Evolutionary conservation across 257 asterid species (phyloP).

Genomic region (Apocynum venetum): DNA sequence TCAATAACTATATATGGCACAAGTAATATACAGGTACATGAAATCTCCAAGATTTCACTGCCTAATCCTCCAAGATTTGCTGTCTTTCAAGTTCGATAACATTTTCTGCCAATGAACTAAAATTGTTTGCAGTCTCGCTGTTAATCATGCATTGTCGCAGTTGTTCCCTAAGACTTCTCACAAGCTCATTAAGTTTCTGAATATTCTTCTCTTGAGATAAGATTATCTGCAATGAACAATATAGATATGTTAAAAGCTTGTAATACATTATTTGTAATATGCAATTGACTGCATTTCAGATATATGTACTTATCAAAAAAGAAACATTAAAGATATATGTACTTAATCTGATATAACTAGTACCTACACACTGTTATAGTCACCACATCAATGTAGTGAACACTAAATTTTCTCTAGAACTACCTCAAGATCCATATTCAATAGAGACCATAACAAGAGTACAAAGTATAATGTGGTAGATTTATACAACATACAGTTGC

Average conservation of each 20-base stretch:
- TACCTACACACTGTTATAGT: not conserved
- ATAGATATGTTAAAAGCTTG: not conserved
- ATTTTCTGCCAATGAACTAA: constrained; percentile 42
- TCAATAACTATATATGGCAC: not conserved
- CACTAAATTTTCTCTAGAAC: not conserved
- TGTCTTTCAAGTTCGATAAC: constrained; percentile 52
- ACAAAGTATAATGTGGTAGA: not conserved
- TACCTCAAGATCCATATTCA: not conserved
- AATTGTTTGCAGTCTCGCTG: constrained; percentile 45
- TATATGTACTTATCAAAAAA: too few relatives aligned
- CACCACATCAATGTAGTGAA: not conserved
- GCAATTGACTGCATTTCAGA: not conserved
- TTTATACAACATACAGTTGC: not conserved
- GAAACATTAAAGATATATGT: not conserved
- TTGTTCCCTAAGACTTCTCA: constrained; percentile 63
- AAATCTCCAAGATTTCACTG: constrained; percentile 4
- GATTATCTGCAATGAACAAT: constrained; percentile 51
- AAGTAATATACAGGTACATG: not conserved
- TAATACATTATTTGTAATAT: not conserved
- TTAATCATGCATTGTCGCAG: constrained; percentile 56
- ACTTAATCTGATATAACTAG: not conserved
- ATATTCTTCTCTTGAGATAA: constrained; percentile 86
- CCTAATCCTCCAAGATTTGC: constrained; percentile 61
- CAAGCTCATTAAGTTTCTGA: constrained; percentile 64
- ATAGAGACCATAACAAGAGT: not conserved